phyloP scores from a whole-genome alignment of 345 rosid species.

The Eucalyptus pumila region DNA sequence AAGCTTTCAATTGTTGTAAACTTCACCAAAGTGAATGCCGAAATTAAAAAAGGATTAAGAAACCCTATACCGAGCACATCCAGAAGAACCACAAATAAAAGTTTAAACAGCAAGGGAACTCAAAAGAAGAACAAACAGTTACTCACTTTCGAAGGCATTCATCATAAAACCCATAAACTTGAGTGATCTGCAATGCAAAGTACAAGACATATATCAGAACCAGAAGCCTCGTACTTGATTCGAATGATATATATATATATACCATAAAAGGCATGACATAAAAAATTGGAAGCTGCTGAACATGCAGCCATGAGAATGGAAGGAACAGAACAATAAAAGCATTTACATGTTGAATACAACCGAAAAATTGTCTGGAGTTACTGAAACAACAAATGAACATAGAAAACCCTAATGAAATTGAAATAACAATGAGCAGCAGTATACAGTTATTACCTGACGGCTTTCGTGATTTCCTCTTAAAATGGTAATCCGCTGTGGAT shows the following conservation, averaged over 20 bases:
- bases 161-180: slow-evolving; percentile 95
- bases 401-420: not conserved
- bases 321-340: not conserved
- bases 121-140: not conserved
- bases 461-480: slow-evolving; percentile 95
- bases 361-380: not conserved
- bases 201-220: not conserved
- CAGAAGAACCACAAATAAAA: not conserved
- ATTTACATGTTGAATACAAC: not conserved
- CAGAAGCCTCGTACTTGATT: not conserved
- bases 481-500: slow-evolving; percentile 75
- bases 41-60: not conserved
- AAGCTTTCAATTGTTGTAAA: not conserved
- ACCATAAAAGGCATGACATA: not conserved
- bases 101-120: not conserved
- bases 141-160: slow-evolving; percentile 95
- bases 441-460: slow-evolving; percentile 54
- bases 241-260: not conserved
- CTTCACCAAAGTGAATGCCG: not conserved
- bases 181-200: slow-evolving; percentile 66
- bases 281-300: not conserved
- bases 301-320: not conserved
- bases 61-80: not conserved
- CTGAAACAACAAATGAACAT: not conserved
- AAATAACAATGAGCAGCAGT: not conserved